A percentile compares a stretch with the other conserved stretches of the same genome.
Conservation (phyloP, 2,329 filamentous ascomycete genomes). For the Arthrinium puccinioides region DNA sequence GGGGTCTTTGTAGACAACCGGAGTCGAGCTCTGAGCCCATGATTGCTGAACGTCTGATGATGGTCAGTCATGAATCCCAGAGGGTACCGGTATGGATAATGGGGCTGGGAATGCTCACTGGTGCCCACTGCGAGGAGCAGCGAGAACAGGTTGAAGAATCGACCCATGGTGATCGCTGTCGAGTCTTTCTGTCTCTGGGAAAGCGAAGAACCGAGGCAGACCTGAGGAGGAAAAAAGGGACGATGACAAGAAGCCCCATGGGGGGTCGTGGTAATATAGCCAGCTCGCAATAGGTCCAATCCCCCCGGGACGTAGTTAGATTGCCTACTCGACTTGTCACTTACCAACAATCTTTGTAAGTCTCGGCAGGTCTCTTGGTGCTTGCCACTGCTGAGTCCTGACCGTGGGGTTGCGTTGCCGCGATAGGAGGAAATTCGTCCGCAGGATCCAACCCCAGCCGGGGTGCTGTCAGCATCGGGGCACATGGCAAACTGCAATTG, state of each 20-base stretch:
- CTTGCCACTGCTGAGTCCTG: not conserved
- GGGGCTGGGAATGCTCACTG: not conserved
- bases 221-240: not conserved
- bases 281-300: not conserved
- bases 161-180: constrained; percentile 1
- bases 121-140: constrained; percentile 3
- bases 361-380: too few relatives aligned
- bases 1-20: constrained; percentile 7
- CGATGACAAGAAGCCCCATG: not conserved
- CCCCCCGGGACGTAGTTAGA: not conserved
- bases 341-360: too few relatives aligned
- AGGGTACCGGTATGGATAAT: too few relatives aligned
- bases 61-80: not conserved
- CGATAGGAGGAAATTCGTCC: constrained; percentile 2
- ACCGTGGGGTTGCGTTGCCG: not conserved
- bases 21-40: constrained; percentile 4
- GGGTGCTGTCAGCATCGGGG: not conserved
- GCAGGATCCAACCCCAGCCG: not conserved
- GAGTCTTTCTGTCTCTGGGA: not conserved
- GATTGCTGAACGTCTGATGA: constrained; percentile 3
- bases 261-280: not conserved
- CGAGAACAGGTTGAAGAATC: constrained; percentile 1
- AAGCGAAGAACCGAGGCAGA: not conserved
- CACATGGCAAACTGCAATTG: not conserved
- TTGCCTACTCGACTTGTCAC: too few relatives aligned